Evolutionary conservation across 73 alveolate genomes (phyloP), one percentile per base, ranked within the genome.

Genomic region (Paramecium biaurelia): DNA sequence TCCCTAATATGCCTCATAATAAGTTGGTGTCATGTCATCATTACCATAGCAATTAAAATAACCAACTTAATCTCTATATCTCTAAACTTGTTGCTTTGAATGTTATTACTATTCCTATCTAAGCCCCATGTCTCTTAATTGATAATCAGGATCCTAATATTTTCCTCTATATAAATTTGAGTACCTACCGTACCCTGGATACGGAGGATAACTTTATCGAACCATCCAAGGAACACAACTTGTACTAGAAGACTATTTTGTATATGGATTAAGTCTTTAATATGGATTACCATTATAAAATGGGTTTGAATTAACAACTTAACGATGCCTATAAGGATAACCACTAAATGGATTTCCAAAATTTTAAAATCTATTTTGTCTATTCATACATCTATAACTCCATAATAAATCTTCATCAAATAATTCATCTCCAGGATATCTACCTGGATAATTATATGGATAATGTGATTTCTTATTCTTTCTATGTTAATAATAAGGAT

Each of bases 401-500:
- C 21, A 32, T 9, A 32, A 18, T 35, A 38, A 20, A 53, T 53
- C 68, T 53, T 53, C 68, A 53, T 53, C 68, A n/a, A 53, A 53
- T 53, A 53, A n/a, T 18, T 53, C 68, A 53, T 53, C 68, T 0
- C 68, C 68, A 53, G 68, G 68, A 7, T 53, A 53, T 18, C 68
- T 53, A 53, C 68, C 68, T 53, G 68, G 68, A 18, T 53, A 53
- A 7, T 53, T 53, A 18, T 53, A 53, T 53, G 68, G 68, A 18
- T 53, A 53, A 53, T 53, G 68, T n/a, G 68, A 53, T 53, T 53
- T 53, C 5, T 53, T 21, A 35, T 35, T 28, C 67, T 38, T 21
- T 74, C 58, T 74, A 74, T 74, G 58, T 35, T 43, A 30, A 74
- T 74, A 74, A 35, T 74, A 74, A 0, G 87, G 87, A 35, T 74